Evolutionary conservation across 257 asterid species (phyloP), one percentile per base, ranked within the genome.

Genomic region (Thymus mandschuricus): DNA sequence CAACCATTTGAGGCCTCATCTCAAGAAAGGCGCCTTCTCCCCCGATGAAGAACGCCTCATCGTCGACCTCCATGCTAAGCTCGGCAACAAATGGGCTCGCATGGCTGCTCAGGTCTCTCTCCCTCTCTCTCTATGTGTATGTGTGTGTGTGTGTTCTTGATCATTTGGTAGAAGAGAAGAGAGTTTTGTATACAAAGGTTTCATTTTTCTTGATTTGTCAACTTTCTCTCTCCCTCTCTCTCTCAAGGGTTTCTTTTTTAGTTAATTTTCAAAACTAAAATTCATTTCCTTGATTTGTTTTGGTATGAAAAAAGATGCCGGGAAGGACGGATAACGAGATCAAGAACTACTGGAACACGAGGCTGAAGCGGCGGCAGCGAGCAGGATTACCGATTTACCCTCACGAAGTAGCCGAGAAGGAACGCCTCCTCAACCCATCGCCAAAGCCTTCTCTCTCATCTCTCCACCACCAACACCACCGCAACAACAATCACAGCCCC

Each of bases 271-370:
- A 3, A 11, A 4, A 12, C 3, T 50, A 12, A 2, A 6, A 12
- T 33, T 66, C n/a, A 12, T 2, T 48, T 30, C 27, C 5, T 8
- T 45, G 12, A 15, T 28, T 35, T 3, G 1, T 49, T 62, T 6
- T 66, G 2, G 3, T 35, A 3, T 7, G 2, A 11, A 33, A 30
- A 71, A 69, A 89, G 96, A 80, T 89, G 44, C 95, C 96, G 1
- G 95, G 96, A 3, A 78, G 96, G 70, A 89, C 92, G 10, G 92
- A 87, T 31, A 87, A 89, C 4, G 91, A 89, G 63, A 89, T 89
- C 9, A 89, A 89, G 78, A 89, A 89, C 60, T 87, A 84, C 57
- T 87, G 95, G 96, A 89, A 89, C 79, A 89, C 96, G 0, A 80
- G 95, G 21, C n/a, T 84, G 56, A 89, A 89, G 76, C 81, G 96